Evolutionary conservation across 768 basidiomycete genomes (phyloP), one percentile per base, ranked within the genome.

Genomic region (Lepiota venenata): DNA sequence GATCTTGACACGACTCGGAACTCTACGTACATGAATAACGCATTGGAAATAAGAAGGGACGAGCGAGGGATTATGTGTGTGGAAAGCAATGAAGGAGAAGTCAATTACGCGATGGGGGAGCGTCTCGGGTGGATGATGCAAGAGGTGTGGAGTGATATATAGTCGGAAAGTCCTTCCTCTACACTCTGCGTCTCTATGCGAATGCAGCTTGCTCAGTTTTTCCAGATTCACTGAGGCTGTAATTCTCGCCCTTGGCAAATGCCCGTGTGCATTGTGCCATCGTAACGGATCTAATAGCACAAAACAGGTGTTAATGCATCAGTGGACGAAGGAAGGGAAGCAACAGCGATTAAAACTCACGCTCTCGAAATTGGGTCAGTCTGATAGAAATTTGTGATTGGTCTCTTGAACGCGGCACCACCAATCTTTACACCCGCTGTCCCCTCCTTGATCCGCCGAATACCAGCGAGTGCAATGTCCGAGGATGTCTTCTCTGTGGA

Each of bases 341-440:
- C 15, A 27, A 20, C 41, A 18, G 14, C 27, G 54, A 46, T 38
- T 46, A 39, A 27, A 20, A 88, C 93, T 71, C 63, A 94, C 83
- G 92, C 91, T 78, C 95, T 78, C 41, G 93, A 94, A 66, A 98
- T 93, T 22, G 91, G 84, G 70, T 98, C 96, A 9, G 96, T 98
- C 71, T 93, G 87, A 73, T 98, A 99, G 73, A 98, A 98, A 74
- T 97, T 97, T 47, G 72, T 61, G 60, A 99, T 88, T 0, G 93
- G 90, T 70, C 87, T 90, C 70, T 76, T 78, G 71, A 97, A 85
- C 16, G 82, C 73, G 39, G 69, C 69, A 16, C 82, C 78, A n/a
- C 77, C 71, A 43, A 79, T 76, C 69, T 84, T 87, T 29, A 79
- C 77, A 2, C 73, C 73, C 21, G 74, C 71, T 7, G 84, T 83